phyloP scores from a whole-genome alignment of 495 filamentous ascomycete species.

The Talaromyces liani region DNA sequence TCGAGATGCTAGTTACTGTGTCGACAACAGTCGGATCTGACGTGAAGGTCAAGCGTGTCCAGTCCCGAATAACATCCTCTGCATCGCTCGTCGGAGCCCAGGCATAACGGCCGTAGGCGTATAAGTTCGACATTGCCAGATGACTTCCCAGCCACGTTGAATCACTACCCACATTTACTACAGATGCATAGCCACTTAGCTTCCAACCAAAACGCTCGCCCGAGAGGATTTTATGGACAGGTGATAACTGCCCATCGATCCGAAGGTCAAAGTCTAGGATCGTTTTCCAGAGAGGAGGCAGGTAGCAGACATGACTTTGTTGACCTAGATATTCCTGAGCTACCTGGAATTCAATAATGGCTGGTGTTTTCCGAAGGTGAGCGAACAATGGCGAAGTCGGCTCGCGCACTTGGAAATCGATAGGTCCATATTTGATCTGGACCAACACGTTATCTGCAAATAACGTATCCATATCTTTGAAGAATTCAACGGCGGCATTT shows the following conservation, averaged over 20 bases:
- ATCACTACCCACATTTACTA: conserved; percentile 63
- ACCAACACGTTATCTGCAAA: conserved; percentile 65
- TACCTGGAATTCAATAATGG: conserved; percentile 59
- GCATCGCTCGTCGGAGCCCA: conserved; percentile 50
- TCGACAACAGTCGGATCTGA: conserved; percentile 44
- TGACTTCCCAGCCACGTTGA: conserved; percentile 62
- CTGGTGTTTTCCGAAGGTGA: conserved; percentile 49
- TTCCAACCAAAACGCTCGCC: conserved; percentile 51
- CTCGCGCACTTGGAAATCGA: conserved; percentile 72
- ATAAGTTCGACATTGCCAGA: conserved; percentile 65
- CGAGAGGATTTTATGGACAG: conserved; percentile 49
- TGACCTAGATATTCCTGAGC: conserved; percentile 68
- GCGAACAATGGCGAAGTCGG: conserved; percentile 62
- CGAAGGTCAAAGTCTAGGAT: conserved; percentile 61
- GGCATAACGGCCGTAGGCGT: conserved; percentile 58
- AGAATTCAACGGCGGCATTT: conserved; percentile 61
- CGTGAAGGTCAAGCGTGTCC: conserved; percentile 60
- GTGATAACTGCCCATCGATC: conserved; percentile 44
- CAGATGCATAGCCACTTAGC: conserved; percentile 55
- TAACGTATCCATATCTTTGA: conserved; percentile 54
- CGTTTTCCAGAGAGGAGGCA: conserved; percentile 59
- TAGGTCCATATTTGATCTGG: conserved; percentile 68
- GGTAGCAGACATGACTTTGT: conserved; percentile 61
- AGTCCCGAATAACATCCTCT: conserved; percentile 49
- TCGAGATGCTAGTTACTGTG: conserved; percentile 54